phyloP scores from a whole-genome alignment of 768 basidiomycete species.

The Lentinula aciculospora region DNA sequence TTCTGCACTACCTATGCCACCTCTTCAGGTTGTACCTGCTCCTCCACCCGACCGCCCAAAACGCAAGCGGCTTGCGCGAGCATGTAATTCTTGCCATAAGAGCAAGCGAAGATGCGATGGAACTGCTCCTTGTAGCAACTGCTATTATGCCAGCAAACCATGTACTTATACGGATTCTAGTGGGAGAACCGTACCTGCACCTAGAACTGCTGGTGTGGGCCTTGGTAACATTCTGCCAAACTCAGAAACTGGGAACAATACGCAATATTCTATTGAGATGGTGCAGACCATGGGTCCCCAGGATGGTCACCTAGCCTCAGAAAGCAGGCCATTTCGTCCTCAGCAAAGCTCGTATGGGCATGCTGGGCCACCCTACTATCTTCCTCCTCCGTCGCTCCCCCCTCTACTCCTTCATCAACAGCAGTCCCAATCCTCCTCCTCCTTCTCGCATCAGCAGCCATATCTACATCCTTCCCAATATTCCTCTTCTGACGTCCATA shows the following conservation, averaged over 20 bases:
- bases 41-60: slow-evolving; percentile 25
- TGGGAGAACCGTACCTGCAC: slow-evolving; percentile 78
- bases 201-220: slow-evolving; percentile 9
- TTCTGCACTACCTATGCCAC: neutral
- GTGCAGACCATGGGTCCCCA: neutral
- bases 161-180: slow-evolving; percentile 79
- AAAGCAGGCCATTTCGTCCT: neutral
- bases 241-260: neutral
- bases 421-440: neutral
- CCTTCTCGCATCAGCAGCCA: neutral
- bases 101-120: slow-evolving; percentile 48
- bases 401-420: neutral
- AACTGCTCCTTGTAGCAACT: slow-evolving; percentile 76
- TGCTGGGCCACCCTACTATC: neutral
- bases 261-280: neutral
- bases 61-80: slow-evolving; percentile 53
- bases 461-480: neutral
- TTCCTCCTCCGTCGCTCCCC: neutral
- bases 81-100: slow-evolving; percentile 83
- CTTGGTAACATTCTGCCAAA: neutral
- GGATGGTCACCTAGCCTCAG: neutral
- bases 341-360: neutral
- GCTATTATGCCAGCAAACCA: slow-evolving; percentile 75
- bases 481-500: neutral
- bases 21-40: slow-evolving; percentile 1